Conservation (phyloP, 768 basidiomycete species). For the Polyporus arcularius region DNA sequence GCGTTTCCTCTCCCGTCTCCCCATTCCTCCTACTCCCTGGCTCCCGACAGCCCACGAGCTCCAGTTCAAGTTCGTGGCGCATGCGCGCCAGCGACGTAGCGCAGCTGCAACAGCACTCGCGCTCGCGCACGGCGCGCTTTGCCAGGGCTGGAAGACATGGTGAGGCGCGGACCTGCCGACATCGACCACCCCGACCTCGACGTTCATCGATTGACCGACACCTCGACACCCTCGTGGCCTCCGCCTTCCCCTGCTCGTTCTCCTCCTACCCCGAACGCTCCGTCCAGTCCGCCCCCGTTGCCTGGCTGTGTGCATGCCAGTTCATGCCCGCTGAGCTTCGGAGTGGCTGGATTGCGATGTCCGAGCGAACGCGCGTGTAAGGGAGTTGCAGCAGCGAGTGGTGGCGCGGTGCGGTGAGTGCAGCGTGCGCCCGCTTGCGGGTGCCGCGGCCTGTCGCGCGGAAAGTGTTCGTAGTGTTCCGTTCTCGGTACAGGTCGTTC, state of each 20-base stretch:
- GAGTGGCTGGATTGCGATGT: slow-evolving; percentile 17
- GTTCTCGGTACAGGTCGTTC: slow-evolving; percentile 5
- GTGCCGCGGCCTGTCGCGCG: slow-evolving; percentile 23
- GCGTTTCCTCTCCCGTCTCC: slow-evolving; percentile 22
- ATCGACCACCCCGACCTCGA: slow-evolving; percentile 6
- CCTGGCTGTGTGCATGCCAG: slow-evolving; percentile 27
- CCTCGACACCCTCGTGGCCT: slow-evolving; percentile 15
- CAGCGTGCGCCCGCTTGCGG: slow-evolving; percentile 16
- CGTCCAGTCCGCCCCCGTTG: slow-evolving; percentile 15
- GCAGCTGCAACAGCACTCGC: slow-evolving; percentile 16
- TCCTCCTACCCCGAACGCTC: slow-evolving; percentile 18
- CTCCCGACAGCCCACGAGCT: slow-evolving; percentile 29
- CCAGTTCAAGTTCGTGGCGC: slow-evolving; percentile 20
- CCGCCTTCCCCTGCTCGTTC: slow-evolving; percentile 15
- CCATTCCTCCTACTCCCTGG: slow-evolving; percentile 18
- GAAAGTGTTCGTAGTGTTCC: not conserved
- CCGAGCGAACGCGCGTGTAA: slow-evolving; percentile 13
- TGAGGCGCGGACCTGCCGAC: slow-evolving; percentile 17
- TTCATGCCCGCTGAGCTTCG: slow-evolving; percentile 20
- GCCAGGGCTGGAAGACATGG: slow-evolving; percentile 30
- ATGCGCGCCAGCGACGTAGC: slow-evolving; percentile 15
- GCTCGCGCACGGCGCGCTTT: slow-evolving; percentile 24
- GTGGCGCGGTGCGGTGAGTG: slow-evolving; percentile 11
- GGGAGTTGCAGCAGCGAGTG: slow-evolving; percentile 20
- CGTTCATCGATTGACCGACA: slow-evolving; percentile 11